Base-by-base conservation (phyloP, 345 rosid genomes). In the Camelina laxa region DNA sequence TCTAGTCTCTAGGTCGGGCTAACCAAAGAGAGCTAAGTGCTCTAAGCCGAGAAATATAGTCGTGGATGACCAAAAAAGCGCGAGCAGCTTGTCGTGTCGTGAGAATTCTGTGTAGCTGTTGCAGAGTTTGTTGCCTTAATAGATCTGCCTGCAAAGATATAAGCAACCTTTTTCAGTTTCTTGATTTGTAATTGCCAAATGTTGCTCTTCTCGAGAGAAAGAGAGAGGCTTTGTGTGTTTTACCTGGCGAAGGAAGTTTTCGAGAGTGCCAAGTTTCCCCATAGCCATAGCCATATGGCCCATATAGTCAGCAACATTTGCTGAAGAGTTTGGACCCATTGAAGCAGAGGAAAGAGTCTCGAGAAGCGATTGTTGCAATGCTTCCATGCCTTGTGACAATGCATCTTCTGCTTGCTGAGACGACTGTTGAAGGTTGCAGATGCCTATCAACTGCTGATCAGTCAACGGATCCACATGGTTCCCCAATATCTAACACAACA, bases 321-420 rank as follows among this genome's bases (percentile, higher is more conserved):
- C 92, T 0, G 93, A 72, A 39, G 86, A 84, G 19, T 85, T 39
- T 60, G 91, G 87, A 51, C 94, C 88, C 54, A 91, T 76, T 36
- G 86, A 82, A 45, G 89, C 65, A 6, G 95, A 84, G 14, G 97
- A 85, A 61, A 94, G 89, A 2, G 90, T 88, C 69, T 94, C 98
- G 0, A 85, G 88, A 6, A 94, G 92, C 2, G 97, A 84, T 75
- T 94, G 98, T 70, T 94, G 98, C 78, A 94, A 48, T 38, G 96
- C 98, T 78, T 94, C 98, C 95, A 94, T 89, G 69, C 98, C 98
- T 69, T 94, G 97, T 45, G 97, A 94, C 57, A 94, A 82, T 59
- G 97, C 98, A 84, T 94, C 97, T 75, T 94, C 98, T 11, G 95
- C 96, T 82, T 94, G 98, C 54, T 88, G 96, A n/a, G 98, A 91